Percentiles rank a stretch among this genome's conserved stretches.
Evolutionary conservation across 805 yeast genomes (phyloP).

Genomic region (Wickerhamiella nectarea): DNA sequence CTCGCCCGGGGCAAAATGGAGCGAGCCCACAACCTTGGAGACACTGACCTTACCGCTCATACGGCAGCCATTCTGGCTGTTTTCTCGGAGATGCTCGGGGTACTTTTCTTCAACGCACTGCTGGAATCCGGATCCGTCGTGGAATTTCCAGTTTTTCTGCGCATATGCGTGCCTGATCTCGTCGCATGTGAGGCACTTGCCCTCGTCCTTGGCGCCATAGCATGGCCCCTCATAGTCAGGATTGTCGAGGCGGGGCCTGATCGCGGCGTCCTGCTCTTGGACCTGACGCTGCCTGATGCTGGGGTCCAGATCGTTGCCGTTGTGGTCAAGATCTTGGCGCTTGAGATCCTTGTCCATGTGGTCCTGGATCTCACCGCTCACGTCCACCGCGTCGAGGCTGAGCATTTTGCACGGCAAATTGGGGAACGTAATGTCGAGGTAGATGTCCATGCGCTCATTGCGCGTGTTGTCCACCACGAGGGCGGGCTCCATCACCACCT

Average conservation of each 20-base stretch:
- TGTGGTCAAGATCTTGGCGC: constrained; percentile 45
- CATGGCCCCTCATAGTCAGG: constrained; percentile 72
- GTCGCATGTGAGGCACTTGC: constrained; percentile 77
- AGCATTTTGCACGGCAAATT: constrained; percentile 68
- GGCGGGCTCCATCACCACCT: constrained; percentile 60
- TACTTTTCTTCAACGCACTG: constrained; percentile 89
- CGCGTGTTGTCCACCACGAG: constrained; percentile 64
- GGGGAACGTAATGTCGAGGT: constrained; percentile 73
- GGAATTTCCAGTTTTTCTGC: constrained; percentile 70
- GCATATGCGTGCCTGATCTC: constrained; percentile 72
- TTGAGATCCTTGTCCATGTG: constrained; percentile 63
- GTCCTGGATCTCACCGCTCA: constrained; percentile 68
- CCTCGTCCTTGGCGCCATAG: constrained; percentile 65
- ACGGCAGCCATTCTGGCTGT: constrained; percentile 76
- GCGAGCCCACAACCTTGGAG: constrained; percentile 76
- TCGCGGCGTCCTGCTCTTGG: constrained; percentile 23
- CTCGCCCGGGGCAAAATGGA: constrained; percentile 94
- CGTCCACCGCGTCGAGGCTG: constrained; percentile 77
- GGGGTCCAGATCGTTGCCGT: constrained; percentile 37
- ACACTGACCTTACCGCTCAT: constrained; percentile 65
- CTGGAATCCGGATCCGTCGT: constrained; percentile 71
- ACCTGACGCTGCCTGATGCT: constrained; percentile 32
- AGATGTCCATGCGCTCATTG: constrained; percentile 60
- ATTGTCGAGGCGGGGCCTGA: constrained; percentile 21
- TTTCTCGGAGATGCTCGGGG: constrained; percentile 43